Evolutionary conservation across 768 basidiomycete genomes (phyloP), one percentile per base, ranked within the genome.

Genomic region (Cystobasidium onofrii): DNA sequence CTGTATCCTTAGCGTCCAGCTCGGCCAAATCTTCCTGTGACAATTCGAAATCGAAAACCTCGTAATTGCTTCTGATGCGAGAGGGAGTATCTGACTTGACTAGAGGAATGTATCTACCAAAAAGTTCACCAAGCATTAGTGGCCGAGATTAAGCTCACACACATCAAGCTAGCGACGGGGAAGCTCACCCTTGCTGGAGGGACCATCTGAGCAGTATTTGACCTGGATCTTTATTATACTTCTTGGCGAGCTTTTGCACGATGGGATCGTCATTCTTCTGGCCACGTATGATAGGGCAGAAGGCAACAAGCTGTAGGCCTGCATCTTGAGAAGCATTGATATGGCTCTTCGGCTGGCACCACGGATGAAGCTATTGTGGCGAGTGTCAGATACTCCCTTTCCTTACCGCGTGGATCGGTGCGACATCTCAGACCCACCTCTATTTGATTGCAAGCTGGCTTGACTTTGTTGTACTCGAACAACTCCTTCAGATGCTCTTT

Each of bases 1-100:
- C 69, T 15, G 33, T 31, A 27, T 55, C 55, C 36, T 57, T 36
- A 6, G 52, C 83, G 78, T 92, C 87, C 12, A 96, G 82, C 33
- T 80, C 81, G 0, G 77, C 77, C 83, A 95, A 86, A 71, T 95
- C 92, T 50, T 87, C 87, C 27, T 80, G 79, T 57, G 80, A 80
- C n/a, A 96, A 82, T 65, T 86, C 86, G 77, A 95, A 94, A 78
- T 90, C 88, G 74, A 86, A 94, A 0, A 95, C 79, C 25, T 89
- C 80, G 1, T 86, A 44, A 34, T 69, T 61, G 20, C 88, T 87
- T 29, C 81, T 81, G 77, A 97, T 90, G 33, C 92, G 87, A 20
- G 81, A 81, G 0, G 88, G 85, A 0, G 86, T 89, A 34, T 85
- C 86, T 54, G 89, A 90, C 81, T 94, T 94, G 1, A 91, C 90